phyloP scores from a whole-genome alignment of 139 green algal genomes.

The Pleodorina starrii region DNA sequence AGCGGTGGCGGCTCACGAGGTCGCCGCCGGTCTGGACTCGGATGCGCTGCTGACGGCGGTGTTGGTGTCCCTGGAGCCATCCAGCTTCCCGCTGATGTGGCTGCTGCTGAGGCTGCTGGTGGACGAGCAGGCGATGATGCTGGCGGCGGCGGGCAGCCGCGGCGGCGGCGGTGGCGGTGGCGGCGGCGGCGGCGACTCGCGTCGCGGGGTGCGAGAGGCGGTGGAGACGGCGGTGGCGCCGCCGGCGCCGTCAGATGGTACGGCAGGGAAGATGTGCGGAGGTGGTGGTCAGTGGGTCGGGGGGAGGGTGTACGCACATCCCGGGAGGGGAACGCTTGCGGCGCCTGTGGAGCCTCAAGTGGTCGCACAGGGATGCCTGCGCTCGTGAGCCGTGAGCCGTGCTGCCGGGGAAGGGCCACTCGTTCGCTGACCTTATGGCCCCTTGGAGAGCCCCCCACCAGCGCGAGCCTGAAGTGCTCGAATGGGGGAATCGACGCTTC shows the following conservation, averaged over 20 bases:
- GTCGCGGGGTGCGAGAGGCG: conserved; percentile 15
- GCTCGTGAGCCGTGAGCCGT: too few species aligned
- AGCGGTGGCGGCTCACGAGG: conserved; percentile 13
- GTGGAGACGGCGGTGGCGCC: conserved; percentile 13
- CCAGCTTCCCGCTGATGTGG: background rate
- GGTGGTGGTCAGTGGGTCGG: too few species aligned
- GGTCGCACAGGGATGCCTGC: too few species aligned
- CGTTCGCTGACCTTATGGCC: too few species aligned
- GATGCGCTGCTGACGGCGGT: conserved; percentile 20
- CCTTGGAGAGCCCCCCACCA: too few species aligned
- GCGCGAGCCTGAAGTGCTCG: too few species aligned
- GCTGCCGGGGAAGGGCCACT: too few species aligned
- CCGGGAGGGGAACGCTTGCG: too few species aligned
- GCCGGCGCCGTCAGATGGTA: background rate
- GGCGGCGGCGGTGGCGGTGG: background rate
- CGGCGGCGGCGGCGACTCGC: background rate
- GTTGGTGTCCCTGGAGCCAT: conserved; percentile 7
- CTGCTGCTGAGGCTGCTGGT: conserved; percentile 46
- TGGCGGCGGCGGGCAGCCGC: background rate
- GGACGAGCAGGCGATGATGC: conserved; percentile 37
- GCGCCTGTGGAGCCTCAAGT: too few species aligned
- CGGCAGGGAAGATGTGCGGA: background rate
- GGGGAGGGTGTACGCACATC: too few species aligned
- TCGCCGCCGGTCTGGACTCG: background rate
- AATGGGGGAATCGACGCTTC: too few species aligned